phyloP scores from a whole-genome alignment of 1,139 yeast genomes.

The Taphrina populina region DNA sequence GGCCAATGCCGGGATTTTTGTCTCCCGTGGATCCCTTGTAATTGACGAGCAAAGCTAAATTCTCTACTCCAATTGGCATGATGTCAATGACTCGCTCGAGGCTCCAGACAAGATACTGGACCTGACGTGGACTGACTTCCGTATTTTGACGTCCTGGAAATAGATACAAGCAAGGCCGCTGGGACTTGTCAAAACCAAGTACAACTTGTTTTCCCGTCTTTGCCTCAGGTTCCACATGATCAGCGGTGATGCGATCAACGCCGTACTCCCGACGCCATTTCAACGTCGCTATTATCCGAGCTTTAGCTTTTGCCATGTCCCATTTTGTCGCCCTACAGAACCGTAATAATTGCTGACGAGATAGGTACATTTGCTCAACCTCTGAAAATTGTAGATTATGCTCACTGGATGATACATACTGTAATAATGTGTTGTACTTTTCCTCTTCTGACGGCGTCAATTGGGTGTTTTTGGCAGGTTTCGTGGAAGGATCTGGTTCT shows the following conservation, averaged over 20 bases:
- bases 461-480: not conserved
- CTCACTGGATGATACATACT: not conserved
- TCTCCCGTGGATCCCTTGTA: constrained; percentile 67
- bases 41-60: constrained; percentile 82
- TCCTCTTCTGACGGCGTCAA: constrained; percentile 3
- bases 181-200: constrained; percentile 82
- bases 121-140: constrained; percentile 78
- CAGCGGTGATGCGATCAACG: constrained; percentile 53
- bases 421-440: constrained; percentile 4
- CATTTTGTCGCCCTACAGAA: constrained; percentile 91
- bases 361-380: constrained; percentile 45
- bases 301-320: constrained; percentile 67
- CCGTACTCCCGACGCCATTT: constrained; percentile 95
- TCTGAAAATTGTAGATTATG: constrained; percentile 23
- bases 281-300: constrained; percentile 69
- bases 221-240: constrained; percentile 45
- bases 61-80: constrained; percentile 96
- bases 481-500: constrained; percentile 1
- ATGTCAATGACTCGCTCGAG: constrained; percentile 84
- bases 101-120: constrained; percentile 88
- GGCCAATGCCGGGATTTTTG: constrained; percentile 80
- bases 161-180: constrained; percentile 84
- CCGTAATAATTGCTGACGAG: constrained; percentile 82
- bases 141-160: constrained; percentile 95
- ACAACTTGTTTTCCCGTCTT: constrained; percentile 86